phyloP scores from a whole-genome alignment of 108 stramenopile species.

The Aureococcus anophagefferens region DNA sequence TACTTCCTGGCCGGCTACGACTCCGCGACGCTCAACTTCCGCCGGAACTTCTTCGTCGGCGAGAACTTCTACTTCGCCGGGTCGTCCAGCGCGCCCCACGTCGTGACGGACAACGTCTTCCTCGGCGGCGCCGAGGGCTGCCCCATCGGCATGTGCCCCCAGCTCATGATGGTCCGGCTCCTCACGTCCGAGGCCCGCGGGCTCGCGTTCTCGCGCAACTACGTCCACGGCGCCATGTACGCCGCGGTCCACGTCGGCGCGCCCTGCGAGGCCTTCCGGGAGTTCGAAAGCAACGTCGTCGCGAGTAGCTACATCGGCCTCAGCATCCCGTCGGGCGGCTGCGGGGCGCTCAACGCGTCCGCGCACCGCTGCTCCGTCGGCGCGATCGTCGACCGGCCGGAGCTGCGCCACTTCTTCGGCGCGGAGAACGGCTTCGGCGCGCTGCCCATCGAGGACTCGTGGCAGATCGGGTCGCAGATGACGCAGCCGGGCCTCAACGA shows the following conservation, averaged over 20 bases:
- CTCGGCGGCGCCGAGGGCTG: constrained; percentile 4
- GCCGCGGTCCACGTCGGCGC: neutral
- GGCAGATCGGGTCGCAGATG: neutral
- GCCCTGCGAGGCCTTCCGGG: neutral
- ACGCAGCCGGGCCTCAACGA: neutral
- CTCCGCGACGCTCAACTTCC: neutral
- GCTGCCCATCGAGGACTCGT: neutral
- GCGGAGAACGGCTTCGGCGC: constrained; percentile 14
- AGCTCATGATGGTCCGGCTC: too few species aligned
- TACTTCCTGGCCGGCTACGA: neutral
- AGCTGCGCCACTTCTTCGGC: neutral
- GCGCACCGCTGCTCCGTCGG: neutral
- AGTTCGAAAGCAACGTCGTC: neutral
- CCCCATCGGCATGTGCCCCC: too few species aligned
- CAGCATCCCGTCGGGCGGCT: constrained; percentile 1
- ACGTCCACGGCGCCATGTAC: neutral
- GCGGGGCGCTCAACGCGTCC: neutral
- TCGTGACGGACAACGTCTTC: neutral
- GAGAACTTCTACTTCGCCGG: constrained; percentile 1
- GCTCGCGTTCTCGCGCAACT: neutral
- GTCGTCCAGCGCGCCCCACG: neutral
- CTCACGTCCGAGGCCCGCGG: neutral
- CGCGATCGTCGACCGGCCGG: too few species aligned
- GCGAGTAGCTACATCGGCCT: neutral
- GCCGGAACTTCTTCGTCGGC: constrained; percentile 8